Base-by-base conservation (phyloP, 164 flowering plant species). In the Macadamia integrifolia region DNA sequence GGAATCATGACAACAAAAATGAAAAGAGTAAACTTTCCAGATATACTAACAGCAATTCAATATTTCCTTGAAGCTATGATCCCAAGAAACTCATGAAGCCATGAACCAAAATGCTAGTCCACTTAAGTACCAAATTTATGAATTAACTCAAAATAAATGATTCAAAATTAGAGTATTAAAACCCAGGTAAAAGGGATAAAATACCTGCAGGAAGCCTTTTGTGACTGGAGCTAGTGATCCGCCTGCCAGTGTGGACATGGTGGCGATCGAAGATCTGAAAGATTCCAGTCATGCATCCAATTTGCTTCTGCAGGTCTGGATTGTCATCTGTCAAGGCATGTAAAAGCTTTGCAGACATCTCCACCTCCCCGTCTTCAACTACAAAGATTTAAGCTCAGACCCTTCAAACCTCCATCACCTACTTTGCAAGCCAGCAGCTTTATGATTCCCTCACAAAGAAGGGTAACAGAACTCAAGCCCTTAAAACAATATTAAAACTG, bases 201-300 rank as follows among this genome's bases (percentile, higher is more conserved):
- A 64, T 76, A 85, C 87, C 84, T 61, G 78, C 64, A 73, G 75
- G 85, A 44, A 83, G 79, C 61, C 71, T 84, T 66, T 79, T 84
- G 69, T 81, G 84, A 71, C 61, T 79, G 14, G 69, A 76, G 68
- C 77, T 75, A 31, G 43, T 32, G 43, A 75, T 62, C 18, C 80
- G 82, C 77, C 85, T 77, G 4, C 82, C 75, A 2, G 82, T 60
- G 46, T 81, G 62, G 52, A 78, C 57, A 23, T 81, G 82, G 29
- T 81, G 85, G 14, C 84, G 84, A 66, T 87, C 92, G 64, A 87
- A 84, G 67, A 82, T 30, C 30, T 87, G 89, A 70, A 85, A 83
- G 63, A 85, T 81, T 42, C 89, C 92, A 32, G 77, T 81, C 88
- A 85, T 85, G 69, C 89, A 87, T 68, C 92, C 92, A 17, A 84